These are phyloP conservation scores for Solanum chiquidenum DNA, from an alignment of 257 asterid genomes.

Conservation along the genomic window DNA sequence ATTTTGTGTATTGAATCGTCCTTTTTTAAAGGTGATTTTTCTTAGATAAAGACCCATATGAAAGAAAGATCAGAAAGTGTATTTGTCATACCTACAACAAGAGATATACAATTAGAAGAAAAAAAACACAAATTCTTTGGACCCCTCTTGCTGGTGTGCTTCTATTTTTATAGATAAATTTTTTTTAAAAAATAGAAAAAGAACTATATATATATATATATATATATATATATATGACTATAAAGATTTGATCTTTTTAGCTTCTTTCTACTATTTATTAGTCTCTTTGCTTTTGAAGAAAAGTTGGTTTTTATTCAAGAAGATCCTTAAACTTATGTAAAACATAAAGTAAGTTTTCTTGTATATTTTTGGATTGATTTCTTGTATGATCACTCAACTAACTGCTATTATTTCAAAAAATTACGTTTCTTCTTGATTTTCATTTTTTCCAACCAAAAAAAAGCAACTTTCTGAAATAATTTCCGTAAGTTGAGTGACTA, in stretches of 20 bases:
- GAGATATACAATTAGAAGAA: not conserved
- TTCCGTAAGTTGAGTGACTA: not conserved
- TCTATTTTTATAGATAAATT: not conserved
- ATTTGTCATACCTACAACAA: not conserved
- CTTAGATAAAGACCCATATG: conserved; percentile 21
- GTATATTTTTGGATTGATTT: not conserved
- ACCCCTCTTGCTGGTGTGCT: conserved; percentile 16
- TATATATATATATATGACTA: conserved; percentile 23
- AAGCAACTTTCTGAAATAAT: too few relatives aligned
- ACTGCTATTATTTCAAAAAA: too few relatives aligned
- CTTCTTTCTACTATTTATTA: not conserved
- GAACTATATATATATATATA: not conserved
- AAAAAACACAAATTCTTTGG: conserved; percentile 7
- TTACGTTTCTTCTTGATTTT: too few relatives aligned
- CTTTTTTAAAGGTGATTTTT: not conserved
- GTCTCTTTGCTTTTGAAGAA: not conserved
- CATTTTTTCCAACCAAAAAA: not conserved
- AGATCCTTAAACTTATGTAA: not conserved
- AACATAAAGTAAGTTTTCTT: not conserved
- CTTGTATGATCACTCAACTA: not conserved
- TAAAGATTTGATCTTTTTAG: conserved; percentile 33
- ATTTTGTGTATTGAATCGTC: not conserved
- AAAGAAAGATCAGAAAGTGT: not conserved
- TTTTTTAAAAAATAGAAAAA: accelerated
- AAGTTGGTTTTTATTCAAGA: not conserved